A percentile compares a stretch with the other conserved stretches of the same genome.
Conservation (phyloP, 75 land plant genomes). For the Larix kaempferi region DNA sequence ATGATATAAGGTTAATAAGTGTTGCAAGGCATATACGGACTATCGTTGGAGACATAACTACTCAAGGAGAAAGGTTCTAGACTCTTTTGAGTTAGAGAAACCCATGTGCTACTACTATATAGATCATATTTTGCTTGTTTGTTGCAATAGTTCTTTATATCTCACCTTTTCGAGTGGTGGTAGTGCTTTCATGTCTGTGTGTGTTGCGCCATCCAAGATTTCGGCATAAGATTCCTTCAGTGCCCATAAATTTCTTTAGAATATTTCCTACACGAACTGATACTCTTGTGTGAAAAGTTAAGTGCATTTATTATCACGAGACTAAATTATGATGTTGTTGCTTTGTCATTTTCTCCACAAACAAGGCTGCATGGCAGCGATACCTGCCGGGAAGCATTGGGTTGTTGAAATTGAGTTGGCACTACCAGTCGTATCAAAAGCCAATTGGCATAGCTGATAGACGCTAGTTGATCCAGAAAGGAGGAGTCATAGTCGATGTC, state of each 20-base stretch:
- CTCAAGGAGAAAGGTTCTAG: conserved; percentile 64
- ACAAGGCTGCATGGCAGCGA: too few relatives aligned
- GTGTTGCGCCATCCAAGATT: conserved; percentile 63
- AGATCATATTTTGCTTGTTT: conserved; percentile 35
- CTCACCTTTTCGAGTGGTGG: conserved; percentile 59
- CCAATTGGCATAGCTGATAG: too few relatives aligned
- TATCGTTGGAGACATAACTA: conserved; percentile 60
- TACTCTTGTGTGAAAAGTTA: conserved; percentile 31
- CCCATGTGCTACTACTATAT: conserved; percentile 52
- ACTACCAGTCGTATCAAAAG: too few relatives aligned
- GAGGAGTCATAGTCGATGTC: too few relatives aligned
- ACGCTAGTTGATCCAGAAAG: too few relatives aligned
- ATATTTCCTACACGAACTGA: conserved; percentile 39
- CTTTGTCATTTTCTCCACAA: too few relatives aligned
- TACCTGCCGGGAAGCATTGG: too few relatives aligned
- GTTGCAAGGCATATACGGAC: conserved; percentile 46
- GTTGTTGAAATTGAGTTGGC: too few relatives aligned
- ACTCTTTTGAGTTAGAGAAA: too few relatives aligned
- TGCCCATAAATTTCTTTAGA: conserved; percentile 66
- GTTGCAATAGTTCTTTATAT: conserved; percentile 57
- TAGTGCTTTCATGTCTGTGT: conserved; percentile 50
- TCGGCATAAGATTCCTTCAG: conserved; percentile 57
- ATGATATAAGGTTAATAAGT: conserved; percentile 64
- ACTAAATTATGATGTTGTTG: too few relatives aligned
- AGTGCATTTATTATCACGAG: too few relatives aligned